phyloP scores from a whole-genome alignment of 495 filamentous ascomycete species.

The Daldinia loculata region DNA sequence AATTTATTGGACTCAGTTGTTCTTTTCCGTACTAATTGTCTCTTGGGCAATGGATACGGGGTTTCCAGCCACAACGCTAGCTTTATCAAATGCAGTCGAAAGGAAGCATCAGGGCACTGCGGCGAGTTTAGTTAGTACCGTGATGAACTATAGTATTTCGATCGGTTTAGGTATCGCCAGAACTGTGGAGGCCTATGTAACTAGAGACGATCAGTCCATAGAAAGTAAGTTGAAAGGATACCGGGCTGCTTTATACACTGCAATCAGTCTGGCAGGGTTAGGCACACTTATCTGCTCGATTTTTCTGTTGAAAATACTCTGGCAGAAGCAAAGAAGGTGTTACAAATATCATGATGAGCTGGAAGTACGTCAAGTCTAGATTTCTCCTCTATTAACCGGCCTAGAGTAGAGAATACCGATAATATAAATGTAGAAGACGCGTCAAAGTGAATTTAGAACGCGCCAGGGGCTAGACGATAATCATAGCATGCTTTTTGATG shows the following conservation, averaged over 20 bases:
- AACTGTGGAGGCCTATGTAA: constrained; percentile 66
- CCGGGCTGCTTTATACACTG: constrained; percentile 64
- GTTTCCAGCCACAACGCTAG: constrained; percentile 65
- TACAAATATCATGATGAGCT: neutral
- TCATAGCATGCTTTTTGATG: too few species aligned
- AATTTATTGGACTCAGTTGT: constrained; percentile 67
- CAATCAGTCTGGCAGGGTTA: constrained; percentile 59
- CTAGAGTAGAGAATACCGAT: too few species aligned
- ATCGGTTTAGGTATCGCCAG: constrained; percentile 73
- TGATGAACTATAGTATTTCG: constrained; percentile 73
- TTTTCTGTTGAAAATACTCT: constrained; percentile 16
- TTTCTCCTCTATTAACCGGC: neutral
- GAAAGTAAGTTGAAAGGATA: constrained; percentile 55
- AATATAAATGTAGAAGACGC: too few species aligned
- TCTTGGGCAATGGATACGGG: constrained; percentile 68
- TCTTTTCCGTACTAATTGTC: constrained; percentile 61
- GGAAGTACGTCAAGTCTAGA: neutral
- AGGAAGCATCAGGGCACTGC: constrained; percentile 66
- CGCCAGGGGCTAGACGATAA: too few species aligned
- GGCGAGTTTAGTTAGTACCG: constrained; percentile 68
- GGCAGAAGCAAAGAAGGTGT: constrained; percentile 2
- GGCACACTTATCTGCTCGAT: constrained; percentile 52
- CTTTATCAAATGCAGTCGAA: constrained; percentile 62
- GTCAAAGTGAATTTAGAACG: too few species aligned
- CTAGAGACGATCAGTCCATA: constrained; percentile 52